These are phyloP conservation scores for Tetrapisispora taiwanensis DNA, from an alignment of 805 yeast species.

Conservation along the genomic window DNA sequence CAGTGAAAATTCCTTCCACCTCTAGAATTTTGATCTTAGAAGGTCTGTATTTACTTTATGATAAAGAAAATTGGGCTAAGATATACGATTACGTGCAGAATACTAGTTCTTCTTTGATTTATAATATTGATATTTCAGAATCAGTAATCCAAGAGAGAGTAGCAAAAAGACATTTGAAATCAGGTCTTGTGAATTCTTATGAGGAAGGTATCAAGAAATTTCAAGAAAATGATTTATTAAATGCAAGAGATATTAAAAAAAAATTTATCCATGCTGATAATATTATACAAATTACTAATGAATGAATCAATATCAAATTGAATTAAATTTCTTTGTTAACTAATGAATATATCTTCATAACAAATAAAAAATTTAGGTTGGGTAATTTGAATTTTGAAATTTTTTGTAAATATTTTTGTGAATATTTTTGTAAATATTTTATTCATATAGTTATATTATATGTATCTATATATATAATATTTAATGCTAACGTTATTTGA, in stretches of 20 bases:
- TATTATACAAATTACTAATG: slow-evolving; percentile 15
- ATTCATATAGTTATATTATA: neutral
- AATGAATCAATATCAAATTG: no score
- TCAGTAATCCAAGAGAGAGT: slow-evolving; percentile 45
- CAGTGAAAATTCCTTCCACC: slow-evolving; percentile 35
- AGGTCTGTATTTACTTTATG: slow-evolving; percentile 61
- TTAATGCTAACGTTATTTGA: neutral
- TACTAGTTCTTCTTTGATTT: slow-evolving; percentile 33
- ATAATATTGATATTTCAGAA: slow-evolving; percentile 42
- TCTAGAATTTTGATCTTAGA: slow-evolving; percentile 57
- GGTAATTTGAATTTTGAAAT: no score
- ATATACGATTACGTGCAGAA: slow-evolving; percentile 9
- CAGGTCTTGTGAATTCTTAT: slow-evolving; percentile 41
- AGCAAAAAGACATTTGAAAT: slow-evolving; percentile 51
- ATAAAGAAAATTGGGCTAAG: slow-evolving; percentile 47
- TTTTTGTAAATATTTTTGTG: neutral
- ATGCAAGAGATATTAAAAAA: slow-evolving; percentile 37
- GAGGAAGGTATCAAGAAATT: slow-evolving; percentile 45
- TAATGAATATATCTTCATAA: no score
- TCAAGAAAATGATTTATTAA: slow-evolving; percentile 49
- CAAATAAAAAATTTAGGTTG: no score
- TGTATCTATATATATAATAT: neutral
- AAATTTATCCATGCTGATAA: slow-evolving; percentile 13
- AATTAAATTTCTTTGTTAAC: no score
- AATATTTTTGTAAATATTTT: neutral